Percentiles rank a stretch among this genome's conserved stretches.
phyloP scores from a whole-genome alignment of 129 eudicot species.

The Ambrosia artemisiifolia region DNA sequence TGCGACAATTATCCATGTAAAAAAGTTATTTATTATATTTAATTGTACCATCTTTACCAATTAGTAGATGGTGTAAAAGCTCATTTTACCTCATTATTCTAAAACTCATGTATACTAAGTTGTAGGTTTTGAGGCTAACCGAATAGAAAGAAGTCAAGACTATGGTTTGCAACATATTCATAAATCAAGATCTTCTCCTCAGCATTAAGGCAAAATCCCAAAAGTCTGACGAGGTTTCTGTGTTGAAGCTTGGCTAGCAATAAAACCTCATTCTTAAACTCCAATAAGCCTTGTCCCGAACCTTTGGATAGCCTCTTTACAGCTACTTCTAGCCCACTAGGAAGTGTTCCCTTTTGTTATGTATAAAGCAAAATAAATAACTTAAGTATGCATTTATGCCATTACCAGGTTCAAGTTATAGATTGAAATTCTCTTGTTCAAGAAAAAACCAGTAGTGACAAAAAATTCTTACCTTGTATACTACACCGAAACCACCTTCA shows the following conservation, averaged over 20 bases:
- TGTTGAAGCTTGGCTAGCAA: conserved; percentile 25
- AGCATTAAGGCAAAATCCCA: conserved; percentile 19
- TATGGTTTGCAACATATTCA: conserved; percentile 18
- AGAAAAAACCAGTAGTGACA: not conserved
- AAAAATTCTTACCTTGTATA: too few relatives aligned
- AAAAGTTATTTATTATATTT: not conserved
- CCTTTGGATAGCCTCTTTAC: conserved; percentile 24
- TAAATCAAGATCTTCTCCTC: conserved; percentile 25
- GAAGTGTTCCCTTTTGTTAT: not conserved
- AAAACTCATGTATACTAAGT: not conserved
- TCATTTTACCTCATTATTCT: too few relatives aligned
- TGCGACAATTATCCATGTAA: not conserved
- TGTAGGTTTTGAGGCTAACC: conserved; percentile 18
- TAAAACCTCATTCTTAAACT: conserved; percentile 27
- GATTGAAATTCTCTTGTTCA: too few relatives aligned
- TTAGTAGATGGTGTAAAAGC: too few relatives aligned
- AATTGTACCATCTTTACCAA: too few relatives aligned
- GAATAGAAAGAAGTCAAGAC: conserved; percentile 23
- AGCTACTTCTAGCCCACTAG: conserved; percentile 11
- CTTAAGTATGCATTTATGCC: too few relatives aligned
- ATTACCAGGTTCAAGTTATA: too few relatives aligned
- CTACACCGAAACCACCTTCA: too few relatives aligned
- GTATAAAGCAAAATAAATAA: not conserved
- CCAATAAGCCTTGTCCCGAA: conserved; percentile 18
- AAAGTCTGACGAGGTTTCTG: conserved; percentile 24